Evolutionary conservation across 2,329 filamentous ascomycete genomes (phyloP).

Genomic region (Colletotrichum navitas): DNA sequence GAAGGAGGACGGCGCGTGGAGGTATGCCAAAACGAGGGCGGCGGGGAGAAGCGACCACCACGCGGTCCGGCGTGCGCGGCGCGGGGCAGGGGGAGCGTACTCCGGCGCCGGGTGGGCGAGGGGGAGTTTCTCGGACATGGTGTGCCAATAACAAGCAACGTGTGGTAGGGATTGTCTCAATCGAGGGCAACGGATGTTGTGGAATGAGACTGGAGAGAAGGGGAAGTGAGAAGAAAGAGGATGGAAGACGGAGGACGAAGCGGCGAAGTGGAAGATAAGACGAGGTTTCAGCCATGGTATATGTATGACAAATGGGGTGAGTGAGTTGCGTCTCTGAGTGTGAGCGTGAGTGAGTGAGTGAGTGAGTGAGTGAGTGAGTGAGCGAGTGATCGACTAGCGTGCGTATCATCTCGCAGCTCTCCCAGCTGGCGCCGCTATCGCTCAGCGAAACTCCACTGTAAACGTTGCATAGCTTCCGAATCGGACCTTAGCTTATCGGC

Average conservation of each 20-base stretch:
- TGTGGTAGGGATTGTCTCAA: neutral
- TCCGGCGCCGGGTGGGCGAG: slow-evolving; percentile 26
- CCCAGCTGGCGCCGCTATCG: slow-evolving; percentile 29
- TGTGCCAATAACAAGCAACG: neutral
- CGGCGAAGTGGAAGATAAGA: slow-evolving; percentile 14
- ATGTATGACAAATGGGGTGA: slow-evolving; percentile 34
- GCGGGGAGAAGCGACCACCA: slow-evolving; percentile 41
- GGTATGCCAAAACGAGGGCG: slow-evolving; percentile 34
- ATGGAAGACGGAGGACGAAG: neutral
- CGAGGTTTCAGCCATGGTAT: slow-evolving; percentile 13
- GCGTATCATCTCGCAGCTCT: neutral
- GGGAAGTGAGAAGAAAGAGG: neutral
- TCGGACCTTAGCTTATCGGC: slow-evolving; percentile 14
- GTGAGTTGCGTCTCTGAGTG: neutral
- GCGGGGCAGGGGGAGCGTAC: neutral
- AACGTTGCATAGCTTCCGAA: slow-evolving; percentile 30
- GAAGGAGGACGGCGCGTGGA: slow-evolving; percentile 30
- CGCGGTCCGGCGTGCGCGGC: slow-evolving; percentile 24
- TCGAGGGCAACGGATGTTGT: neutral
- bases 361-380: neutral
- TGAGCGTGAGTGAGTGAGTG: neutral
- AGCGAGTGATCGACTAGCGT: neutral
- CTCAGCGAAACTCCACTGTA: slow-evolving; percentile 9
- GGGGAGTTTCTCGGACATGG: slow-evolving; percentile 39
- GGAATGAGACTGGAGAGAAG: no score